Conservation (phyloP, 148 eudicot species). For the Agrostemma githago region DNA sequence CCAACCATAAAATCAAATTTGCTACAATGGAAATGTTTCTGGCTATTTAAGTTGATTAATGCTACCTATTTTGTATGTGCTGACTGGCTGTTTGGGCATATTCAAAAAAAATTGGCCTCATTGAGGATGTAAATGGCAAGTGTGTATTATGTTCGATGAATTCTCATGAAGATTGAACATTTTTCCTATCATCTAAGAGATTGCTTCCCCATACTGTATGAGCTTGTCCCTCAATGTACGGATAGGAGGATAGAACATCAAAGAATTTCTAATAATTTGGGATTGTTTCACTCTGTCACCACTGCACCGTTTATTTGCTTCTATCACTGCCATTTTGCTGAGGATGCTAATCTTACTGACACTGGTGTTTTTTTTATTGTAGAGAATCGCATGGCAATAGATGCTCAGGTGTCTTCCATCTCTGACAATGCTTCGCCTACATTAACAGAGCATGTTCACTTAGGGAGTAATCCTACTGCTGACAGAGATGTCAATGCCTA, state of each 20-base stretch:
- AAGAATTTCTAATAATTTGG: background rate
- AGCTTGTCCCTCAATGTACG: background rate
- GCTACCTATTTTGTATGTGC: too few species aligned
- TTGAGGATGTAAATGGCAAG: background rate
- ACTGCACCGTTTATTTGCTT: background rate
- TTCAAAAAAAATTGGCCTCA: background rate
- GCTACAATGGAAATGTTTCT: too few species aligned
- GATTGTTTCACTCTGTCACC: background rate
- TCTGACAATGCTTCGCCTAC: slow-evolving; percentile 24
- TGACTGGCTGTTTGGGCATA: too few species aligned
- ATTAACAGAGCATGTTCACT: slow-evolving; percentile 23
- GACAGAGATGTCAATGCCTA: slow-evolving; percentile 32
- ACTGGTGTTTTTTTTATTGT: background rate
- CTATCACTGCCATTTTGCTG: slow-evolving; percentile 1
- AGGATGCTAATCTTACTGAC: background rate
- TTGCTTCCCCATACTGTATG: background rate
- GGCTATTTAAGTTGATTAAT: too few species aligned
- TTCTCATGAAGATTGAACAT: background rate
- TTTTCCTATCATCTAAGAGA: background rate
- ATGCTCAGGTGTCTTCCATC: slow-evolving; percentile 19
- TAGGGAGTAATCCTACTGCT: slow-evolving; percentile 30
- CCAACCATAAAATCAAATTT: too few species aligned
- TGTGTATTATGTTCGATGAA: background rate
- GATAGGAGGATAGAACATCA: background rate
- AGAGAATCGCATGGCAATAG: slow-evolving; percentile 21